Percentiles rank a stretch among this genome's conserved stretches.
phyloP scores from a whole-genome alignment of 805 yeast species.

The Ogataea methanolica region DNA sequence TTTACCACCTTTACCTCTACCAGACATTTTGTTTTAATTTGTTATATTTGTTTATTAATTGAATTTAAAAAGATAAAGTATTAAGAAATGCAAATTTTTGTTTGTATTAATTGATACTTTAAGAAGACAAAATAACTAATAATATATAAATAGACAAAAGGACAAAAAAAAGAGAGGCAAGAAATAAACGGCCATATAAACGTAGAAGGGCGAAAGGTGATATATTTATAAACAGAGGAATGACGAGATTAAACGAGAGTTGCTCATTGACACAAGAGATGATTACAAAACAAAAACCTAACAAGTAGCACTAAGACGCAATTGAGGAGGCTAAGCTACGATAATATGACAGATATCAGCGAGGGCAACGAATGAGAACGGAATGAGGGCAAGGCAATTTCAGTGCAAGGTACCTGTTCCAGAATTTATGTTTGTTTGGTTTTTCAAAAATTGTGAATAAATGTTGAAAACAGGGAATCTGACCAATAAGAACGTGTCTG shows the following conservation, averaged over 20 bases:
- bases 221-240: slow-evolving; percentile 2
- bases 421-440: neutral
- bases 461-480: neutral
- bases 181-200: neutral
- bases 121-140: neutral
- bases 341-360: too few relatives aligned
- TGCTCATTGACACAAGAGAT: neutral
- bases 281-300: too few relatives aligned
- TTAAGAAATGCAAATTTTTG: neutral
- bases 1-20: slow-evolving; percentile 99
- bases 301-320: neutral
- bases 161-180: neutral
- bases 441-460: neutral
- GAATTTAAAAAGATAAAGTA: neutral
- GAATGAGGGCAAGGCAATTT: neutral
- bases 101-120: neutral
- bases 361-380: neutral
- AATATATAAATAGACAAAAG: neutral
- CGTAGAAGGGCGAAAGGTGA: neutral
- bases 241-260: neutral
- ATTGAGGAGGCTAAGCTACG: neutral
- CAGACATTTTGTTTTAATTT: slow-evolving; percentile 62
- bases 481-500: neutral
- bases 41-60: neutral
- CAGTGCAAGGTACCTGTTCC: neutral